phyloP scores from a whole-genome alignment of 495 filamentous ascomycete species.

The Aspergillus funiculosus region DNA sequence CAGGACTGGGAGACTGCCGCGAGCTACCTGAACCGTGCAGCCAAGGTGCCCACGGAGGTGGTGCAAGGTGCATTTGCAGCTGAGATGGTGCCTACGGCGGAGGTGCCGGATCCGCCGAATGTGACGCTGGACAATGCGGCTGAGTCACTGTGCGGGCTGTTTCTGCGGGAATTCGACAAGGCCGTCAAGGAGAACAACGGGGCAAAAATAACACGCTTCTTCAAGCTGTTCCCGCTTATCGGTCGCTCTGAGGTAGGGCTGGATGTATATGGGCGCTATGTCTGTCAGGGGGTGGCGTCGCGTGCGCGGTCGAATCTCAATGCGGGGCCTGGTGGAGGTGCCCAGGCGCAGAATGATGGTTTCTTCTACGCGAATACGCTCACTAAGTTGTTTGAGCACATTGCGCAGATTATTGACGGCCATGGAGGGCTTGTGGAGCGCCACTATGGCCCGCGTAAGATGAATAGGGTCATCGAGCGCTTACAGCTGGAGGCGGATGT shows the following conservation, averaged over 20 bases:
- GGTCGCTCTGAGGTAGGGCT: constrained; percentile 82
- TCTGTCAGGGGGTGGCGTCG: constrained; percentile 85
- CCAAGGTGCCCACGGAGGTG: constrained; percentile 71
- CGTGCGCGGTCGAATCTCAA: constrained; percentile 77
- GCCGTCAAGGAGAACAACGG: constrained; percentile 81
- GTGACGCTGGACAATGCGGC: constrained; percentile 82
- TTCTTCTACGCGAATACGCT: constrained; percentile 91
- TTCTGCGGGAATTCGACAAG: constrained; percentile 91
- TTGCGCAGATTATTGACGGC: constrained; percentile 89
- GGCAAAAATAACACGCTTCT: constrained; percentile 86
- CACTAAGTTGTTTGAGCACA: constrained; percentile 92
- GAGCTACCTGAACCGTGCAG: constrained; percentile 76
- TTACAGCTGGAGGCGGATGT: constrained; percentile 92
- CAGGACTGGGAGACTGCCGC: constrained; percentile 99
- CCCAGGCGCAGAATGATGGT: constrained; percentile 55
- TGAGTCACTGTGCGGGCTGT: constrained; percentile 80
- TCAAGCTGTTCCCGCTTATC: constrained; percentile 95
- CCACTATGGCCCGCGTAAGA: constrained; percentile 86
- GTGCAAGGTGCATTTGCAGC: constrained; percentile 83
- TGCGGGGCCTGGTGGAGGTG: constrained; percentile 47
- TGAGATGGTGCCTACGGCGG: constrained; percentile 87
- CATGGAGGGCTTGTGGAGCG: constrained; percentile 85
- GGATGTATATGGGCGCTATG: constrained; percentile 91
- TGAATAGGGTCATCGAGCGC: constrained; percentile 93
- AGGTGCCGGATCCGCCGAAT: constrained; percentile 85